These are phyloP conservation scores for Erigeron philadelphicus DNA, from an alignment of 140 eudicot genomes.

Conservation along the genomic window DNA sequence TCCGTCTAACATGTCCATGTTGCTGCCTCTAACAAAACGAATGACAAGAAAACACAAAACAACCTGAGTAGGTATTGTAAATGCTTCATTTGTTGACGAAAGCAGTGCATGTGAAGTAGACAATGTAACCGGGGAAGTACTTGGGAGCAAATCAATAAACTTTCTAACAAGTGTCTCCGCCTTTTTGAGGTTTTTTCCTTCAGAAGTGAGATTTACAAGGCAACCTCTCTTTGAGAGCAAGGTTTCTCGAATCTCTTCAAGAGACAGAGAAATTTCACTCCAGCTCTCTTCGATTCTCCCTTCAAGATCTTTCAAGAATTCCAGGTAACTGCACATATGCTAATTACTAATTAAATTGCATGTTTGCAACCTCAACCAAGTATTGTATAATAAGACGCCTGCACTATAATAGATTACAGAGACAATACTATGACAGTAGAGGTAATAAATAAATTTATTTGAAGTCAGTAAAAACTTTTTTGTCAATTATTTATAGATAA, in stretches of 20 bases:
- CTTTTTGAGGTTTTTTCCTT: conserved; percentile 69
- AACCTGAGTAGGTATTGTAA: conserved; percentile 97
- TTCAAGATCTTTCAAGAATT: conserved; percentile 67
- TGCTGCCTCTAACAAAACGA: conserved; percentile 19
- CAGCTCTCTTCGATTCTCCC: conserved; percentile 77
- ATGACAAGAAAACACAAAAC: conserved; percentile 8
- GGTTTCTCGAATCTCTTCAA: conserved; percentile 88
- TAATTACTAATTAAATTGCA: conserved; percentile 14
- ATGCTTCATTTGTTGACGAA: conserved; percentile 72
- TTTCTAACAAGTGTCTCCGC: conserved; percentile 63
- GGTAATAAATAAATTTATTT: too few relatives aligned
- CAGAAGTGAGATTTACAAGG: conserved; percentile 84
- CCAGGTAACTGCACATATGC: conserved; percentile 68
- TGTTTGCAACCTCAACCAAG: background rate
- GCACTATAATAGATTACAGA: too few relatives aligned
- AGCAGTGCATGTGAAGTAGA: conserved; percentile 64
- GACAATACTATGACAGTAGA: too few relatives aligned
- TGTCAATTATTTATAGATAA: background rate
- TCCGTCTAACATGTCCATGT: background rate
- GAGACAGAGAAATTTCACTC: conserved; percentile 66
- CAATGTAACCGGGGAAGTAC: conserved; percentile 40
- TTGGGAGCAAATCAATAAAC: conserved; percentile 85
- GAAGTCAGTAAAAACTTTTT: background rate
- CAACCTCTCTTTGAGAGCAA: conserved; percentile 67
- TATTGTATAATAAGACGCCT: background rate